Evolutionary conservation across 371 early-diverging fungal genomes (phyloP), one percentile per base, ranked within the genome.

Genomic region (Rhizopus arrhizus): DNA sequence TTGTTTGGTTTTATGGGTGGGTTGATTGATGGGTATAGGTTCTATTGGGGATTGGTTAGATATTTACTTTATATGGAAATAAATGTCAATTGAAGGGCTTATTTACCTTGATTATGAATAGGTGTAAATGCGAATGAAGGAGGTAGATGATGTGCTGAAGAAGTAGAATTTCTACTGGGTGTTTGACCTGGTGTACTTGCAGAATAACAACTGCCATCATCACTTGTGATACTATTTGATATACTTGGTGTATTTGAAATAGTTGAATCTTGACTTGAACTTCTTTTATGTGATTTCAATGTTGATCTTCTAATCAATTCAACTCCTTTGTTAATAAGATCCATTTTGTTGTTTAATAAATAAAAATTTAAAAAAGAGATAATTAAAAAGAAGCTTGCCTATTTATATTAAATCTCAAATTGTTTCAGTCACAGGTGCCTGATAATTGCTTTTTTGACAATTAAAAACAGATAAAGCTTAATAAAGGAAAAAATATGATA

Each of bases 251-350:
- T 61, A 45, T 62, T 69, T 32, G 56, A 56, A 28, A 62, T 36
- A 22, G 56, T 56, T 28, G 66, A 65, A 47, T 55, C 59, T 56
- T 45, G 54, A 35, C 59, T 62, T 15, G 34, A 13, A 33, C 50
- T 38, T 31, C 70, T 55, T 15, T 55, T 35, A 50, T 62, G 59
- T 8, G 46, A 38, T 16, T 51, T 64, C 3, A 69, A 47, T 33
- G 70, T 64, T 2, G 65, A 58, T 48, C 48, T 22, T 48, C 48
- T 53, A 45, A 69, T 61, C 22, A 69, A 33, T 52, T 64, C 46
- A 16, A 69, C 65, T 35, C 70, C 70, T 69, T 69, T 69, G 32
- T 55, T 69, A 28, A 69, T 58, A 31, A 69, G 46, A 59, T 69
- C 70, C 70, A 69, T 69, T 43, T 49, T 28, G 22, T 47, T 56